These are phyloP conservation scores for Hypomontagnella submonticulosa DNA, from an alignment of 495 filamentous ascomycete species.

Conservation along the genomic window DNA sequence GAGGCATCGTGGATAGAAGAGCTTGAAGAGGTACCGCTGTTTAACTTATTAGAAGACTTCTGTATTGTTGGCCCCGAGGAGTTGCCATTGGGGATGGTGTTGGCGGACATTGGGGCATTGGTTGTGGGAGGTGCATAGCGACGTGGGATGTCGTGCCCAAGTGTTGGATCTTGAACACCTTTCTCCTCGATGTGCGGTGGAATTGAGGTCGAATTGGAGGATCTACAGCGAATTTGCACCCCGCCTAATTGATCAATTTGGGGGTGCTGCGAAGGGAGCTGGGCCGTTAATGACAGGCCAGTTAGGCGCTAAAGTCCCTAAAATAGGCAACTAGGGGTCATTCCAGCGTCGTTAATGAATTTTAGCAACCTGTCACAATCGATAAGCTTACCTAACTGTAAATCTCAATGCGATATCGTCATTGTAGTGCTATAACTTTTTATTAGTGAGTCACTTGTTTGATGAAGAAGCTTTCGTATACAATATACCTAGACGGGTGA, in stretches of 20 bases:
- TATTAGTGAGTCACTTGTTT: conserved; percentile 34
- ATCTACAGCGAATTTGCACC: conserved; percentile 18
- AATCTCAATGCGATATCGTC: conserved; percentile 29
- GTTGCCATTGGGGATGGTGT: conserved; percentile 49
- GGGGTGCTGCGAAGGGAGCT: conserved; percentile 4
- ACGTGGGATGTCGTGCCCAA: conserved; percentile 41
- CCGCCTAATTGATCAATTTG: conserved; percentile 23
- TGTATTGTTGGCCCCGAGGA: conserved; percentile 40
- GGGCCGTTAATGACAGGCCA: conserved; percentile 2
- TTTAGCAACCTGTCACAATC: conserved; percentile 16
- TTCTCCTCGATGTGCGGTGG: conserved; percentile 15
- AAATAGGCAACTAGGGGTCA: background rate
- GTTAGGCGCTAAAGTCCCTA: conserved; percentile 9
- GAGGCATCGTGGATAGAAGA: conserved; percentile 72
- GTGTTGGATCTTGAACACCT: conserved; percentile 29
- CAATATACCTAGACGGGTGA: background rate
- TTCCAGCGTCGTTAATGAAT: background rate
- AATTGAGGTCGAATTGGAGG: conserved; percentile 14
- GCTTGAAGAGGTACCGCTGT: conserved; percentile 38
- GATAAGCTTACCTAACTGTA: conserved; percentile 40
- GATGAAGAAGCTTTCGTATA: background rate
- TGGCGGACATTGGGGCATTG: conserved; percentile 50
- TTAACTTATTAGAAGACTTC: conserved; percentile 44
- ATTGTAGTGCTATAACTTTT: conserved; percentile 19
- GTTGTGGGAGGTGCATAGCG: conserved; percentile 47